Conservation (phyloP, 2,329 filamentous ascomycete genomes). For the Fusarium sp. region DNA sequence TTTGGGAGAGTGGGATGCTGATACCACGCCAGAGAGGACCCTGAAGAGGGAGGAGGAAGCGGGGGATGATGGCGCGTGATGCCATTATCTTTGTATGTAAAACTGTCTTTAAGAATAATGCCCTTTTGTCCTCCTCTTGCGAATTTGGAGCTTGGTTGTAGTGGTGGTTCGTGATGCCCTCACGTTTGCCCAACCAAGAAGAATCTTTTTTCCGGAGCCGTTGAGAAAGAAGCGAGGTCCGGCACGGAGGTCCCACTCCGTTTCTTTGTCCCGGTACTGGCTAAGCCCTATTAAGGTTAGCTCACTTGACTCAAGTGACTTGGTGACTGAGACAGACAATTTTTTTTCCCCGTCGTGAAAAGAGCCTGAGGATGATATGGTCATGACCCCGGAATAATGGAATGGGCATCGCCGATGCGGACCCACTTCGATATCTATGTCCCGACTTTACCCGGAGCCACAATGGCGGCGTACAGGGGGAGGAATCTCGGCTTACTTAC, state of each 20-base stretch:
- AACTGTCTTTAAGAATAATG: not conserved
- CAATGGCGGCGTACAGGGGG: constrained; percentile 24
- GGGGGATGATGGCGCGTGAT: constrained; percentile 69
- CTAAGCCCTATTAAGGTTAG: constrained; percentile 25
- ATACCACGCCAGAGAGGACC: constrained; percentile 67
- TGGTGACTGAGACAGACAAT: constrained; percentile 1
- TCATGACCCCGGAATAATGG: constrained; percentile 46
- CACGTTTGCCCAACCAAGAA: constrained; percentile 32
- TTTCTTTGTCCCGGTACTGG: constrained; percentile 2
- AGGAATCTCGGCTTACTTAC: constrained; percentile 31
- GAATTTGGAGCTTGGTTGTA: constrained; percentile 22
- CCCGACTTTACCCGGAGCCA: constrained; percentile 56
- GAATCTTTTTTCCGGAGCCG: constrained; percentile 46
- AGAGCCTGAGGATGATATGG: constrained; percentile 34
- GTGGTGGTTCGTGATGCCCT: constrained; percentile 39
- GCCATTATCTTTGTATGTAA: constrained; percentile 53
- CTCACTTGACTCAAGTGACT: constrained; percentile 1
- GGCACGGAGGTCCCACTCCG: constrained; percentile 37
- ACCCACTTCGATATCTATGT: constrained; percentile 18
- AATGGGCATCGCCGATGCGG: constrained; percentile 13
- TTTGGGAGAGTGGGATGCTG: constrained; percentile 54
- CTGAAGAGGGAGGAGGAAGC: constrained; percentile 76
- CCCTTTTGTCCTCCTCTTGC: constrained; percentile 9
- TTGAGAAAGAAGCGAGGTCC: constrained; percentile 27
- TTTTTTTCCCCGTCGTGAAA: constrained; percentile 7